These are phyloP conservation scores for Paraphoma chrysanthemicola DNA, from an alignment of 2,329 filamentous ascomycete genomes.

Conservation along the genomic window DNA sequence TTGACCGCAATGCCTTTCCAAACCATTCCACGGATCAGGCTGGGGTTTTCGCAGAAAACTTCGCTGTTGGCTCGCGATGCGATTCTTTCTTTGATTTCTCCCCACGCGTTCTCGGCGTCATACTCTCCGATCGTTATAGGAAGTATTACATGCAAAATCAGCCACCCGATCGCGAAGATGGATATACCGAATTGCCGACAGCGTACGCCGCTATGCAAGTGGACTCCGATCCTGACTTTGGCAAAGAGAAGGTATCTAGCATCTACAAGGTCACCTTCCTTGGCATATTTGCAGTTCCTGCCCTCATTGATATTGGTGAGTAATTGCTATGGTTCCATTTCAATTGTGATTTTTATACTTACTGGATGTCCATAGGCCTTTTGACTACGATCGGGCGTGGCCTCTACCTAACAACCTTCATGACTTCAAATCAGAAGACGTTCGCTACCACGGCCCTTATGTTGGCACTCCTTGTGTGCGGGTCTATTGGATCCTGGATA, in stretches of 20 bases:
- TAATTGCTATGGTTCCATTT: too few relatives aligned
- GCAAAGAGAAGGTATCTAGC: conserved; percentile 44
- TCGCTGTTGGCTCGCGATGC: conserved; percentile 65
- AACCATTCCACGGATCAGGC: conserved; percentile 65
- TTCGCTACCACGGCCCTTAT: conserved; percentile 63
- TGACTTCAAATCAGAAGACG: conserved; percentile 55
- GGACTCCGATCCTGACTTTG: conserved; percentile 54
- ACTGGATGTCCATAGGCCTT: conserved; percentile 39
- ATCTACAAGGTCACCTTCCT: conserved; percentile 60
- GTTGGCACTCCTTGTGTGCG: conserved; percentile 62
- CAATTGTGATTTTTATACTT: too few relatives aligned
- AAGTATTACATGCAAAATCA: conserved; percentile 47
- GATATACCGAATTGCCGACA: conserved; percentile 51
- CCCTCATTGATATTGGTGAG: conserved; percentile 61
- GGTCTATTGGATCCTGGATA: conserved; percentile 66
- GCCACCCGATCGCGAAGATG: conserved; percentile 54
- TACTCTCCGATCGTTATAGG: conserved; percentile 35
- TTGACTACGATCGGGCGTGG: conserved; percentile 64
- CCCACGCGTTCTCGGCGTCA: conserved; percentile 18
- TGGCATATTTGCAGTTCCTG: conserved; percentile 65
- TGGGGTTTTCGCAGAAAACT: conserved; percentile 66
- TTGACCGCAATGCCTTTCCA: conserved; percentile 65
- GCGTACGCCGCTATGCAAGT: conserved; percentile 57
- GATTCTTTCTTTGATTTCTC: conserved; percentile 64
- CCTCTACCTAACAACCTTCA: conserved; percentile 64